These are phyloP conservation scores for Barbarea vulgaris DNA, from an alignment of 345 rosid species.

Conservation along the genomic window DNA sequence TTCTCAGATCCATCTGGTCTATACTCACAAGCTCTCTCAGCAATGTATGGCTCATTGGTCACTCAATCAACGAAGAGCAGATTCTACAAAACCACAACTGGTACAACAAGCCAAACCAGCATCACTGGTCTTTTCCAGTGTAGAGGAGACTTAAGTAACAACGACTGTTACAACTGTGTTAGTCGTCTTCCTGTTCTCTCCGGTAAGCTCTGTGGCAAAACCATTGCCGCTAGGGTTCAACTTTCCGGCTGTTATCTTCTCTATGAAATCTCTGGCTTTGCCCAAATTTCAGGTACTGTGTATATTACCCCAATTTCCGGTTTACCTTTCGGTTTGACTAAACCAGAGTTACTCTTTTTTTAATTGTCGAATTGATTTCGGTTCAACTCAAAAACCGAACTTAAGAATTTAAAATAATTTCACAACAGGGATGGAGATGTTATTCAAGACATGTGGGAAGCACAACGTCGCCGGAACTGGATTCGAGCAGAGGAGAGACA, in stretches of 20 bases:
- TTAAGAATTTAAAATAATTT: background rate
- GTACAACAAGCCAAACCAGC: slow-evolving; percentile 56
- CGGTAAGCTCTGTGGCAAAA: slow-evolving; percentile 71
- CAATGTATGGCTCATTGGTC: slow-evolving; percentile 81
- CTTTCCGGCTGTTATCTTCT: slow-evolving; percentile 85
- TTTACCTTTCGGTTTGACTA: background rate
- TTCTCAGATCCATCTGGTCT: slow-evolving; percentile 83
- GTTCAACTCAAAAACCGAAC: background rate
- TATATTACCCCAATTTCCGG: background rate
- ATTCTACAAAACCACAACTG: slow-evolving; percentile 85
- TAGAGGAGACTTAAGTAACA: slow-evolving; percentile 77
- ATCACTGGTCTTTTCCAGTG: slow-evolving; percentile 95
- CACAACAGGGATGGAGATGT: slow-evolving; percentile 81
- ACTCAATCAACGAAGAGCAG: slow-evolving; percentile 76
- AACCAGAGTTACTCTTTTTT: background rate
- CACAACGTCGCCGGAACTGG: slow-evolving; percentile 67
- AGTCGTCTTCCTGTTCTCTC: slow-evolving; percentile 78
- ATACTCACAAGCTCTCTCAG: slow-evolving; percentile 85
- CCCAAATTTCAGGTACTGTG: slow-evolving; percentile 72
- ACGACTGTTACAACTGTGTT: slow-evolving; percentile 90
- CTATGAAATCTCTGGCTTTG: slow-evolving; percentile 81
- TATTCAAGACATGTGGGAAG: slow-evolving; percentile 82
- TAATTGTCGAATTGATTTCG: background rate
- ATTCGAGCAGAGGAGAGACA: slow-evolving; percentile 84
- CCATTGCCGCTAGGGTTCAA: slow-evolving; percentile 83